These are phyloP conservation scores for Podila minutissima DNA, from an alignment of 192 early-diverging fungal genomes.

Conservation along the genomic window DNA sequence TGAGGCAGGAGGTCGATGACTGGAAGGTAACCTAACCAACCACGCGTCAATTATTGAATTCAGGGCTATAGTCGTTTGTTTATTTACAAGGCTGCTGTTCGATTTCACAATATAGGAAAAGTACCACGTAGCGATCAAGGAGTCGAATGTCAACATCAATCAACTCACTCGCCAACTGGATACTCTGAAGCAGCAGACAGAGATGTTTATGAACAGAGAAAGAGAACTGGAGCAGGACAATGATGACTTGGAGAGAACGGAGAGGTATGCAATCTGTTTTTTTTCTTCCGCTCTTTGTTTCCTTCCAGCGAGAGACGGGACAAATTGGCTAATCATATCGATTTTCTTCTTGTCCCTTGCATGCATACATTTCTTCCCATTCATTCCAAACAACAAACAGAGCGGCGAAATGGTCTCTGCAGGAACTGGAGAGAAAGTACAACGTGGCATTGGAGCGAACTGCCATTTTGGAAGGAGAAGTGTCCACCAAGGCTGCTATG, in stretches of 20 bases:
- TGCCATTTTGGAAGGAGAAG: conserved; percentile 72
- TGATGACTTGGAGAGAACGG: conserved; percentile 80
- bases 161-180: conserved; percentile 82
- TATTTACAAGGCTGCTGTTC: too few species aligned
- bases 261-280: conserved; percentile 48
- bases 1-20: conserved; percentile 73
- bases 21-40: conserved; percentile 64
- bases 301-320: not conserved
- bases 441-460: conserved; percentile 77
- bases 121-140: conserved; percentile 71
- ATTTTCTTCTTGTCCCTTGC: not conserved
- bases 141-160: conserved; percentile 70
- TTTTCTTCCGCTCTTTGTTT: not conserved
- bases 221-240: conserved; percentile 81
- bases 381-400: conserved; percentile 34
- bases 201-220: conserved; percentile 75
- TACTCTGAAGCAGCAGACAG: conserved; percentile 71
- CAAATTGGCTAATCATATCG: conserved; percentile 5
- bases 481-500: conserved; percentile 71
- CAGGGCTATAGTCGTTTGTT: not conserved
- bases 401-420: conserved; percentile 72
- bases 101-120: conserved; percentile 52
- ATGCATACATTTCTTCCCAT: conserved; percentile 4
- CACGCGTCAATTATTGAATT: not conserved
- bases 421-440: conserved; percentile 75